A percentile compares a stretch with the other conserved stretches of the same genome.
Conservation (phyloP, 805 yeast species). For the Metschnikowia gelsemii region DNA sequence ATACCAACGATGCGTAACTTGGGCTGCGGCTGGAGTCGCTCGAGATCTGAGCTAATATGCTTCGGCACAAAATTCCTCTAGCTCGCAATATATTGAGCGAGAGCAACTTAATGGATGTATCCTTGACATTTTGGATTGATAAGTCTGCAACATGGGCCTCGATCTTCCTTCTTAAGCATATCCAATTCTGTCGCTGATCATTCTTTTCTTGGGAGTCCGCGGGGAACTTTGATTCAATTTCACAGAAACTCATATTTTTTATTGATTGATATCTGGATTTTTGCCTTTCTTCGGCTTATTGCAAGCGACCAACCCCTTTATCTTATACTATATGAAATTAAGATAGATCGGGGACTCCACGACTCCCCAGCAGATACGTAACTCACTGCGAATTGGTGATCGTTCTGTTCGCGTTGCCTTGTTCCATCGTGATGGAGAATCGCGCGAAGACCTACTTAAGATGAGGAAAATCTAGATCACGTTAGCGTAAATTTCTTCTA, state of each 20-base stretch:
- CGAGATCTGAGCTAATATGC: slow-evolving; percentile 54
- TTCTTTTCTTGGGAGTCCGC: not conserved
- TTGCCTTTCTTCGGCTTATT: no score
- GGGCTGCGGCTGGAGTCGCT: slow-evolving; percentile 41
- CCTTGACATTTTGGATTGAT: slow-evolving; percentile 20
- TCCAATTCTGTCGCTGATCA: slow-evolving; percentile 60
- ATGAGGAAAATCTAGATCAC: not conserved
- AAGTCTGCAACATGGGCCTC: slow-evolving; percentile 49
- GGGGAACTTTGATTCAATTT: not conserved
- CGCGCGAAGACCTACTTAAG: slow-evolving; percentile 5
- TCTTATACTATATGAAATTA: no score
- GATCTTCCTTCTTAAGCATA: slow-evolving; percentile 45
- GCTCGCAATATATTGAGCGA: slow-evolving; percentile 59
- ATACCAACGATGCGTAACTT: slow-evolving; percentile 55
- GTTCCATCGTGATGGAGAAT: not conserved
- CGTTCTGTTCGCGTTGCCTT: not conserved
- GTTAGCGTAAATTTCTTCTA: not conserved
- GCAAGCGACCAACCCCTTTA: no score
- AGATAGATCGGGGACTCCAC: no score
- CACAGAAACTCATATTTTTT: no score
- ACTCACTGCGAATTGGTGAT: no score
- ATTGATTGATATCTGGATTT: no score
- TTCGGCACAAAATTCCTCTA: slow-evolving; percentile 57
- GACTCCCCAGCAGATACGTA: no score
- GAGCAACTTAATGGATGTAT: slow-evolving; percentile 50